phyloP scores from a whole-genome alignment of 345 rosid genomes.

The Salix arbutifolia region DNA sequence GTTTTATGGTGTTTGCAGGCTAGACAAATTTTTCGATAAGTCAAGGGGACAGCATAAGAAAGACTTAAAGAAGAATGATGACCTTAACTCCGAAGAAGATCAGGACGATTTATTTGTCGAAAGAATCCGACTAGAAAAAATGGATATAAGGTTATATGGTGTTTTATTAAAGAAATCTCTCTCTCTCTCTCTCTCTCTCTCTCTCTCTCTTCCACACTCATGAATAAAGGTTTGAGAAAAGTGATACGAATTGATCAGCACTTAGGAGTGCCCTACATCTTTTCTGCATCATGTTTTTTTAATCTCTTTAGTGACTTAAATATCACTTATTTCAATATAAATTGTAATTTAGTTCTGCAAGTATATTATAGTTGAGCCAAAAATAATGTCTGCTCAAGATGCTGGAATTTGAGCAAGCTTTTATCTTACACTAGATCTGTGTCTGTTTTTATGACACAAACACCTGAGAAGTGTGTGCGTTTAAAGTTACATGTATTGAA shows the following conservation, averaged over 20 bases:
- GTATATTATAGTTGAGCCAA: neutral
- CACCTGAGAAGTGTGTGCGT: neutral
- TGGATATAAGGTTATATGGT: conserved; percentile 58
- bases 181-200: neutral
- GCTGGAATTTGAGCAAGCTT: neutral
- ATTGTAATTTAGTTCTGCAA: neutral
- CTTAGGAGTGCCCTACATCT: too few relatives aligned
- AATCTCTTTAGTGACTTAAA: neutral
- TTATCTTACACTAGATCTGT: neutral
- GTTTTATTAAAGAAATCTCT: neutral
- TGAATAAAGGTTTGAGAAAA: neutral
- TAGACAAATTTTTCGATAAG: conserved; percentile 52
- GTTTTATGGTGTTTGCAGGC: conserved; percentile 45
- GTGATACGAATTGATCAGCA: neutral
- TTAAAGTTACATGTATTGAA: conserved; percentile 1
- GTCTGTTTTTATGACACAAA: neutral
- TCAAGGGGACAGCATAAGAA: conserved; percentile 36
- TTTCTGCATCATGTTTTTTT: neutral
- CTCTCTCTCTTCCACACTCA: too few relatives aligned
- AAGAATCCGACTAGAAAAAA: conserved; percentile 78
- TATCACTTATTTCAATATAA: neutral
- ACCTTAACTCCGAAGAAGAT: conserved; percentile 42
- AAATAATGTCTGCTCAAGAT: neutral
- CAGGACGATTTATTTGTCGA: conserved; percentile 56
- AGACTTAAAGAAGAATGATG: conserved; percentile 73